These are phyloP conservation scores for Vicia sativa DNA, from an alignment of 306 rosid species.

Conservation along the genomic window DNA sequence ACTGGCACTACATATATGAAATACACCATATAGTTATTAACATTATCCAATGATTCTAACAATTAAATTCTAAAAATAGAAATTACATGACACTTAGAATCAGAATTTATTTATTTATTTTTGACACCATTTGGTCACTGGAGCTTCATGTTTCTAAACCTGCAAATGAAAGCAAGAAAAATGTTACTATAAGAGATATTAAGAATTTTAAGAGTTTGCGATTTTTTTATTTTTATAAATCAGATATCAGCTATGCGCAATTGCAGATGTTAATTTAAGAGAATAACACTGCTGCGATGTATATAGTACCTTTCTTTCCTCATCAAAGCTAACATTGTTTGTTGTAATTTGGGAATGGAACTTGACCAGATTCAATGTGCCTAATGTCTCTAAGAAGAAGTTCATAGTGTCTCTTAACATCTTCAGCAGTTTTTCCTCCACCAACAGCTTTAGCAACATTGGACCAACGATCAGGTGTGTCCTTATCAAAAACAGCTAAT, in stretches of 20 bases:
- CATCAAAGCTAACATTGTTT: no score
- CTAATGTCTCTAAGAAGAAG: slow-evolving; percentile 70
- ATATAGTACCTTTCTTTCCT: no score
- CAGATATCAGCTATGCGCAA: no score
- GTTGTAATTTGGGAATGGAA: slow-evolving; percentile 74
- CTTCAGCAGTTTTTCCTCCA: slow-evolving; percentile 66
- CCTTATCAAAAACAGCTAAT: slow-evolving; percentile 78
- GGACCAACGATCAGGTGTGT: slow-evolving; percentile 88
- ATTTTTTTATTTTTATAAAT: no score
- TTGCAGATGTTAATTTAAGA: no score
- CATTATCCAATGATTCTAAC: background rate
- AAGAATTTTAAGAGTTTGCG: no score
- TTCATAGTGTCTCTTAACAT: slow-evolving; percentile 81
- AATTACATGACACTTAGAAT: slow-evolving; percentile 18
- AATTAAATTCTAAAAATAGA: background rate
- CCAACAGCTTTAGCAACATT: slow-evolving; percentile 84
- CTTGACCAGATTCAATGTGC: slow-evolving; percentile 74
- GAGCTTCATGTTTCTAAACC: slow-evolving; percentile 69
- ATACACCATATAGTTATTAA: background rate
- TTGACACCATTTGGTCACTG: slow-evolving; percentile 43
- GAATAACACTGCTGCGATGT: no score
- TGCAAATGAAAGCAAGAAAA: slow-evolving; percentile 41
- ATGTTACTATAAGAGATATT: background rate
- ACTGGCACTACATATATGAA: slow-evolving; percentile 25
- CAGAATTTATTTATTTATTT: slow-evolving; percentile 29